A percentile compares a stretch with the other conserved stretches of the same genome.
Evolutionary conservation across 1,139 yeast species (phyloP).

Genomic region (Candida pseudoviswanathii): DNA sequence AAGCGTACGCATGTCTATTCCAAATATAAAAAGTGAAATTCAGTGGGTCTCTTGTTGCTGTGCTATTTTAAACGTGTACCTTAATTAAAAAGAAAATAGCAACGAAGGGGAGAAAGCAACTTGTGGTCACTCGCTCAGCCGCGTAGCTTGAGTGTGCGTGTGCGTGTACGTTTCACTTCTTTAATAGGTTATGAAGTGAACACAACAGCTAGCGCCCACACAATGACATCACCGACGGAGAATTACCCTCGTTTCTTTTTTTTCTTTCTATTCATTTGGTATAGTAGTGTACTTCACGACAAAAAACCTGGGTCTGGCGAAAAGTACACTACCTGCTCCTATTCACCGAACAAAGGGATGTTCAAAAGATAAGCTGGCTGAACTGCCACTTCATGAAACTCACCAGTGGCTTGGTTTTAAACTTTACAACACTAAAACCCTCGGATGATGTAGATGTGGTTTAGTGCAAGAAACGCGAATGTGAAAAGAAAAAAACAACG

Average conservation of each 20-base stretch:
- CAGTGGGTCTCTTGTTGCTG: not conserved
- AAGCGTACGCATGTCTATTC: not conserved
- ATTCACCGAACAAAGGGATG: not conserved
- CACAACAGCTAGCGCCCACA: not conserved
- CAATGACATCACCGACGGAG: not conserved
- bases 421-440: too few relatives aligned
- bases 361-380: not conserved
- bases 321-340: not conserved
- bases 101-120: not conserved
- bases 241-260: not conserved
- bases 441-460: too few relatives aligned
- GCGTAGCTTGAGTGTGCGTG: not conserved
- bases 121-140: not conserved
- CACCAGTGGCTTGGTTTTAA: too few relatives aligned
- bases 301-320: not conserved
- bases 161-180: too few relatives aligned
- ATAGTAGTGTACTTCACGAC: not conserved
- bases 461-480: not conserved
- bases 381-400: too few relatives aligned
- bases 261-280: not conserved
- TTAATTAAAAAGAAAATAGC: too few relatives aligned
- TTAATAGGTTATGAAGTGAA: too few relatives aligned
- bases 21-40: not conserved
- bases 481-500: too few relatives aligned
- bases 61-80: not conserved